These are phyloP conservation scores for Pharus latifolius DNA, from an alignment of 176 grass and related monocot genomes.

Conservation along the genomic window DNA sequence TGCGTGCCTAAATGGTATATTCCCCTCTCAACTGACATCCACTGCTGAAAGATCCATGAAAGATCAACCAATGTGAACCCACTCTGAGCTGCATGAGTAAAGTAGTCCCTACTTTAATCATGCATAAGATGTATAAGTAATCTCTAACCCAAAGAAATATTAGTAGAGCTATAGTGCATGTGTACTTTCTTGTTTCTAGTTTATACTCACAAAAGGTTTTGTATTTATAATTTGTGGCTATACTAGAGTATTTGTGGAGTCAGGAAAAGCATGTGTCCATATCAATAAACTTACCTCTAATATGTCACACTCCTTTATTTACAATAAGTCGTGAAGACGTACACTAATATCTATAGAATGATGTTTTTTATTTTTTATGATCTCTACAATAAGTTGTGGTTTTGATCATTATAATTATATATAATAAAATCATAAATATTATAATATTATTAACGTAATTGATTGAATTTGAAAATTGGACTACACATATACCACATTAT, in stretches of 20 bases:
- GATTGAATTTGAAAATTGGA: no score
- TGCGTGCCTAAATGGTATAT: background rate
- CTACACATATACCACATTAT: no score
- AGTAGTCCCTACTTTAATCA: background rate
- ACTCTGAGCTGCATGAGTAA: constrained; percentile 19
- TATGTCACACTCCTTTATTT: constrained; percentile 9
- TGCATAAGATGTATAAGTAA: constrained; percentile 8
- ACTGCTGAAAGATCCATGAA: background rate
- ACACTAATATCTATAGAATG: background rate
- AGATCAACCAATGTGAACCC: constrained; percentile 18
- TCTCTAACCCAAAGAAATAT: no score
- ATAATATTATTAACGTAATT: no score
- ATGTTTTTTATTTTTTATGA: no score
- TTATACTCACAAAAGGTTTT: no score
- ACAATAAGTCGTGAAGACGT: constrained; percentile 5
- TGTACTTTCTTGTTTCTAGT: no score
- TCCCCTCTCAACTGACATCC: constrained; percentile 7
- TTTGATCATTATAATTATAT: no score
- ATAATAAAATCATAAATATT: no score
- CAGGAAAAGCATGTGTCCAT: constrained; percentile 1
- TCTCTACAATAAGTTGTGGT: no score
- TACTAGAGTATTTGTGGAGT: background rate
- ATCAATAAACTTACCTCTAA: background rate
- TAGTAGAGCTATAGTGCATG: no score
- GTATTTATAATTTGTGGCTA: constrained; percentile 5